These are phyloP conservation scores for Tylopilus plumbeoviolaceoides DNA, from an alignment of 768 basidiomycete species.

Conservation along the genomic window DNA sequence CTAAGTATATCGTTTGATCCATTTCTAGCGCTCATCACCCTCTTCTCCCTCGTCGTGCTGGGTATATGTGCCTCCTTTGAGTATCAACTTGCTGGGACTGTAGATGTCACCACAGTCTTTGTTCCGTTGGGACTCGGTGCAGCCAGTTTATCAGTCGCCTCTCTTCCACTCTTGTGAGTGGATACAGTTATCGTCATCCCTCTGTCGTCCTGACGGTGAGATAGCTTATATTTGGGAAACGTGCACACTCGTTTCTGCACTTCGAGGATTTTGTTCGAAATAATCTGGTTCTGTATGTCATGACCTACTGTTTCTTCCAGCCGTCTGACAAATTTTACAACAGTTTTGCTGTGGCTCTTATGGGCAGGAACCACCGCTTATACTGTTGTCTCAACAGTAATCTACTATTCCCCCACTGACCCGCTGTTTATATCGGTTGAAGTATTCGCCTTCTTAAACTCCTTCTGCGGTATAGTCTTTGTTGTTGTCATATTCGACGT, in stretches of 20 bases:
- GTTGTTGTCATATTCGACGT: not conserved
- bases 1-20: not conserved
- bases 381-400: not conserved
- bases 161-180: slow-evolving; percentile 25
- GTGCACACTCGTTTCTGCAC: slow-evolving; percentile 10
- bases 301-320: not conserved
- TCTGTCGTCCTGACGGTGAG: not conserved
- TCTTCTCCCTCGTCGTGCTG: slow-evolving; percentile 17
- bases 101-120: slow-evolving; percentile 4
- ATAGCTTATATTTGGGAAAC: slow-evolving; percentile 16
- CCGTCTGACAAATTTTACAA: not conserved
- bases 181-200: not conserved
- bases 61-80: slow-evolving; percentile 21
- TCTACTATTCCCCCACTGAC: no score
- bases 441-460: slow-evolving; percentile 18
- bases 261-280: slow-evolving; percentile 23
- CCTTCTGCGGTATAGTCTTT: slow-evolving; percentile 19
- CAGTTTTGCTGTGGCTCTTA: slow-evolving; percentile 22
- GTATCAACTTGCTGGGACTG: slow-evolving; percentile 5
- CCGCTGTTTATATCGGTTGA: slow-evolving; percentile 14
- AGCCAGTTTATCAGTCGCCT: slow-evolving; percentile 12
- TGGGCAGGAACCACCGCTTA: slow-evolving; percentile 18
- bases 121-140: slow-evolving; percentile 13
- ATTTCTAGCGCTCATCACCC: slow-evolving; percentile 10
- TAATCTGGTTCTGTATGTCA: slow-evolving; percentile 25